Percentiles rank a stretch among this genome's conserved stretches.
phyloP scores from a whole-genome alignment of 2,329 filamentous ascomycete species.

The Acephala macrosclerotiorum region DNA sequence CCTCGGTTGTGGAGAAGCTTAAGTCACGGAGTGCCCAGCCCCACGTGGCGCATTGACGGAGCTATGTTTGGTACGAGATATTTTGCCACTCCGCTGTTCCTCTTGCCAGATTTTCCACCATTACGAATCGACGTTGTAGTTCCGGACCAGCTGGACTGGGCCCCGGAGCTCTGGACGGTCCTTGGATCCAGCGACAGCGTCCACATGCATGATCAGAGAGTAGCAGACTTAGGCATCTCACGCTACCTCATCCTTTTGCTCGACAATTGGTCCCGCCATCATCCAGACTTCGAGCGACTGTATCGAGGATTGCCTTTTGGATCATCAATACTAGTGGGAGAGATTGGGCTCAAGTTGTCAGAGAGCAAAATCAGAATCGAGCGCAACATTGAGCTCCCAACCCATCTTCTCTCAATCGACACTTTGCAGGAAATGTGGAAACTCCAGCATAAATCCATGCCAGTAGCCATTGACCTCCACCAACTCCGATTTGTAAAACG shows the following conservation, averaged over 20 bases:
- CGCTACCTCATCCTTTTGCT: conserved; percentile 10
- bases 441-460: conserved; percentile 6
- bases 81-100: conserved; percentile 10
- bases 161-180: conserved; percentile 7
- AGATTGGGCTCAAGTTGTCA: conserved; percentile 4
- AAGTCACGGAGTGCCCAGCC: conserved; percentile 3
- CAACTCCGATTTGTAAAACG: conserved; percentile 5
- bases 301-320: conserved; percentile 8
- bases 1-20: conserved; percentile 9
- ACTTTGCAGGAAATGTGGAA: conserved; percentile 10
- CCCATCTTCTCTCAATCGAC: conserved; percentile 11
- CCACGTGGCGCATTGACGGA: conserved; percentile 11
- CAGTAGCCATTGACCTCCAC: conserved; percentile 7
- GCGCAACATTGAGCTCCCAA: conserved; percentile 8
- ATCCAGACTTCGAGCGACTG: conserved; percentile 9
- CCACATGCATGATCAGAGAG: conserved; percentile 13
- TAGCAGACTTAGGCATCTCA: conserved; percentile 9
- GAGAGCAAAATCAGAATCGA: conserved; percentile 6
- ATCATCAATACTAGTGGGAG: conserved; percentile 10
- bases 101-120: conserved; percentile 3
- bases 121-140: conserved; percentile 6
- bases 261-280: conserved; percentile 5
- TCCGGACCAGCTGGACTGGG: conserved; percentile 8
- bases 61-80: conserved; percentile 8
- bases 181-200: conserved; percentile 9